Conservation (phyloP, 2,329 filamentous ascomycete species). For the Aspergillus latus region DNA sequence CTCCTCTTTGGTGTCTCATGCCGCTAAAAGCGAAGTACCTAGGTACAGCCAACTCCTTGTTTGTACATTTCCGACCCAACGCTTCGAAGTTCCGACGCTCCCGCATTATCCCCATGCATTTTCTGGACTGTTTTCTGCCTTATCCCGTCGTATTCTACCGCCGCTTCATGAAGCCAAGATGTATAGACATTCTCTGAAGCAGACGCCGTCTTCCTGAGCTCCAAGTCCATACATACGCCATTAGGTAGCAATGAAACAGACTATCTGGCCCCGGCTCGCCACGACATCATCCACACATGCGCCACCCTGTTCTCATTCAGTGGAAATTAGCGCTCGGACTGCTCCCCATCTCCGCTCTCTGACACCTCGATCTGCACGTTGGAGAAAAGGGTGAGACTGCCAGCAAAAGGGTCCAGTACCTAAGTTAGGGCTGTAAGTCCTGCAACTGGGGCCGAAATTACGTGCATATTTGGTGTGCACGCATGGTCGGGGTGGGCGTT, state of each 20-base stretch:
- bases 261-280: background rate
- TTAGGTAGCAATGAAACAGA: background rate
- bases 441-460: background rate
- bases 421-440: background rate
- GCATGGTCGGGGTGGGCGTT: background rate
- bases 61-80: too few relatives aligned
- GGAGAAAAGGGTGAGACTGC: background rate
- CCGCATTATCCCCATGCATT: background rate
- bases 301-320: constrained; percentile 1
- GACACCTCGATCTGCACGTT: background rate
- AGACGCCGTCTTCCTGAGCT: background rate
- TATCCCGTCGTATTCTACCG: background rate
- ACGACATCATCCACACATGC: constrained; percentile 1
- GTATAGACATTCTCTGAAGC: background rate
- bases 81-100: too few relatives aligned
- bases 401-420: background rate
- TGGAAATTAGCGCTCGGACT: background rate
- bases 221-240: background rate
- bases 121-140: background rate
- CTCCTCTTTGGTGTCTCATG: background rate
- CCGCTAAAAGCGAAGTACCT: constrained; percentile 1
- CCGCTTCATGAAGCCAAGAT: background rate
- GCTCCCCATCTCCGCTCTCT: background rate
- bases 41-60: background rate
- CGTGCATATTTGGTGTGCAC: background rate